phyloP scores from a whole-genome alignment of 306 rosid genomes.

The Cajanus cajan region DNA sequence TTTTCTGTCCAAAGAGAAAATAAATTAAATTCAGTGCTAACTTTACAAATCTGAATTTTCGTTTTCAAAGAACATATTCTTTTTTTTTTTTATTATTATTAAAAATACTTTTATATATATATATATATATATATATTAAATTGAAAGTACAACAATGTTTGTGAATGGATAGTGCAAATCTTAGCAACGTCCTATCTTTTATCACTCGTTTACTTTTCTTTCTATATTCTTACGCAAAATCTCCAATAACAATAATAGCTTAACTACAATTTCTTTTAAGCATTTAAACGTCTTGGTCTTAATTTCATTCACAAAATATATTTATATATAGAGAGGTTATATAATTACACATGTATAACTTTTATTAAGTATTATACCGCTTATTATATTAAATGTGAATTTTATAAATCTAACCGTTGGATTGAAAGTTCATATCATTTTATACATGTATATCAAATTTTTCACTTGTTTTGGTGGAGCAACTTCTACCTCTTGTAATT shows the following conservation, averaged over 20 bases:
- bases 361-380: no score
- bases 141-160: background rate
- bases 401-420: no score
- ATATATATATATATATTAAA: no score
- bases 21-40: background rate
- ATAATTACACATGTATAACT: no score
- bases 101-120: background rate
- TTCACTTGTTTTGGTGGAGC: no score
- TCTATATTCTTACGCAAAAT: background rate
- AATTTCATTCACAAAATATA: background rate
- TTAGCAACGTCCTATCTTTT: background rate
- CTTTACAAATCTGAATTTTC: constrained; percentile 19
- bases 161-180: constrained; percentile 1
- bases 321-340: no score
- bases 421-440: no score
- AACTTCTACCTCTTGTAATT: no score
- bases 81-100: background rate
- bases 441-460: no score
- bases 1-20: background rate
- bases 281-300: background rate
- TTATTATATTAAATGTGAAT: no score
- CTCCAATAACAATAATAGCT: background rate
- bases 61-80: constrained; percentile 22
- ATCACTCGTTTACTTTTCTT: background rate
- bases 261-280: constrained; percentile 10